Conservation (phyloP, 192 early-diverging fungal species). For the Linnemannia hyalina region DNA sequence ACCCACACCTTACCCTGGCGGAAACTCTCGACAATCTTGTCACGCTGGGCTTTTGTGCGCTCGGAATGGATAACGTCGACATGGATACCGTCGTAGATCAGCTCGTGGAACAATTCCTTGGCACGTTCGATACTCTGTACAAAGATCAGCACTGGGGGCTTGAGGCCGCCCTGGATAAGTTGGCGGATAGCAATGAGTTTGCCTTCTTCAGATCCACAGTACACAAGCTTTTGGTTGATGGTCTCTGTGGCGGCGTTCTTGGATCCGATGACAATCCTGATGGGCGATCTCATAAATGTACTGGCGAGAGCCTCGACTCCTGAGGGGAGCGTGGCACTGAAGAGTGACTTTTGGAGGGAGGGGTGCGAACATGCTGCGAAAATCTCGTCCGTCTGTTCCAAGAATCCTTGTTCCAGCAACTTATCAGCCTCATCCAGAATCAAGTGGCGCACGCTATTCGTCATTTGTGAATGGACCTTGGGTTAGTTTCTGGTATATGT, state of each 20-base stretch:
- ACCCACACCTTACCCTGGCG: constrained; percentile 93
- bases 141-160: constrained; percentile 95
- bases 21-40: constrained; percentile 91
- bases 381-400: constrained; percentile 92
- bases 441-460: constrained; percentile 72
- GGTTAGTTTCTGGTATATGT: neutral
- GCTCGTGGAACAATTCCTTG: constrained; percentile 95
- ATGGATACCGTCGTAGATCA: constrained; percentile 97
- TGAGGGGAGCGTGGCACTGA: constrained; percentile 95
- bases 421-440: constrained; percentile 90
- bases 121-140: constrained; percentile 98
- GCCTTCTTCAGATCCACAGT: constrained; percentile 93
- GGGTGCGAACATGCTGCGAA: constrained; percentile 85
- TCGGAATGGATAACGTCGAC: constrained; percentile 99
- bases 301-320: constrained; percentile 92
- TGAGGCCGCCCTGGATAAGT: constrained; percentile 83
- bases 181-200: constrained; percentile 95
- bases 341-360: constrained; percentile 84
- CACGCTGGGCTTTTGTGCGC: constrained; percentile 92
- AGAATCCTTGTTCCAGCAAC: constrained; percentile 84
- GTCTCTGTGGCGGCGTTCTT: constrained; percentile 94
- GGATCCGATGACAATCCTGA: constrained; percentile 89
- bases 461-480: neutral
- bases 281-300: constrained; percentile 91
- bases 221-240: constrained; percentile 91